Percentiles rank a stretch among this genome's conserved stretches.
phyloP scores from a whole-genome alignment of 2,329 filamentous ascomycete genomes.

The Setomelanomma holmii region DNA sequence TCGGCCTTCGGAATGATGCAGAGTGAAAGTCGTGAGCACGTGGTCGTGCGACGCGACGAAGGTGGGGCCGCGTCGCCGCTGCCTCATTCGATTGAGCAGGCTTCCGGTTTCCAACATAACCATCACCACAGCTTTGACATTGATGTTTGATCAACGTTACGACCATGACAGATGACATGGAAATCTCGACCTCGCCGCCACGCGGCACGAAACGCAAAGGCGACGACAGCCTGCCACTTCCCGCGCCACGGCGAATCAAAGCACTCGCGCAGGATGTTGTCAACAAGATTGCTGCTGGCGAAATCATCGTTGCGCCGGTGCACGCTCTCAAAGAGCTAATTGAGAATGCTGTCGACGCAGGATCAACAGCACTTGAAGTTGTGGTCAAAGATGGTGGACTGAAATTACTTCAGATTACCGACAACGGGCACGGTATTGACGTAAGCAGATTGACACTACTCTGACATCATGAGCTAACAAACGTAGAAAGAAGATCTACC shows the following conservation, averaged over 20 bases:
- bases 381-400: slow-evolving; percentile 93
- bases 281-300: slow-evolving; percentile 97
- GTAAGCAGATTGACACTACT: slow-evolving; percentile 57
- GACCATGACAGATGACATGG: slow-evolving; percentile 41
- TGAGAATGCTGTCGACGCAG: slow-evolving; percentile 97
- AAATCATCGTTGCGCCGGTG: slow-evolving; percentile 97
- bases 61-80: slow-evolving; percentile 26
- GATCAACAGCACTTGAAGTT: slow-evolving; percentile 88
- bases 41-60: slow-evolving; percentile 22
- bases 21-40: slow-evolving; percentile 7
- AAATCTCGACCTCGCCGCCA: slow-evolving; percentile 33
- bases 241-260: slow-evolving; percentile 63
- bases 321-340: slow-evolving; percentile 96
- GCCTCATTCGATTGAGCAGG: slow-evolving; percentile 10
- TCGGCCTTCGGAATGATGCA: neutral
- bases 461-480: slow-evolving; percentile 11
- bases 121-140: slow-evolving; percentile 9
- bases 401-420: slow-evolving; percentile 94
- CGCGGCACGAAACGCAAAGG: slow-evolving; percentile 47
- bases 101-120: slow-evolving; percentile 9
- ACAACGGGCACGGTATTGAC: slow-evolving; percentile 95
- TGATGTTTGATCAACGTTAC: neutral
- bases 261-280: slow-evolving; percentile 91
- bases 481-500: slow-evolving; percentile 83
- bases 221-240: slow-evolving; percentile 41